Base-by-base conservation (phyloP, 441 rosid species). In the Capsella rubella region DNA sequence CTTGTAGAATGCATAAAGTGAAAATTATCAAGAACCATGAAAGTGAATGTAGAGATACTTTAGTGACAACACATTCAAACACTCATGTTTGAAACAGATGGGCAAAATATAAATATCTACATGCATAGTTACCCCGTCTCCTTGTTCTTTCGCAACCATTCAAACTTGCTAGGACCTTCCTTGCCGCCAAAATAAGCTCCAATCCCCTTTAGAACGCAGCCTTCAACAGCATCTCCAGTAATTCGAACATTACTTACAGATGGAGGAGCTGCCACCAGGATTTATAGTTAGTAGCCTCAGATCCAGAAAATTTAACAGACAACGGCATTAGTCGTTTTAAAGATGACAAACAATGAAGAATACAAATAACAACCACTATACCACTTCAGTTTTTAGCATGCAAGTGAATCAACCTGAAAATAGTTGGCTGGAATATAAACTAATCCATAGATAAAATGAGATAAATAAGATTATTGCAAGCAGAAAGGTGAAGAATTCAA, bases 111-210 rank as follows among this genome's bases (percentile, higher is more conserved):
- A 58, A 10, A 61, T 18, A 69, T 50, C 64, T 56, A 18, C 45
- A 64, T 54, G 47, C 37, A 54, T 53, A 52, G 29, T 61, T 80
- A 91, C 99, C 99, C 90, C 13, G 84, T 86, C 79, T 91, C 92
- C 74, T 78, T 86, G 78, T 82, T 85, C 83, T 93, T 90, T 25
- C 91, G 86, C 72, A 91, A 82, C 99, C 97, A 96, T 58, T 96
- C 87, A 76, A 91, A 96, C 88, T 89, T 93, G 93, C 97, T 96
- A 10, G 99, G 98, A 74, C 99, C 98, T 79, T 96, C 99, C 86
- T 81, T 84, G 74, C 99, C 99, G 58, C 99, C 99, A 84, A 93
- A 96, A 88, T 96, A 96, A 75, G 89, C 83, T 52, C 97, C 99
- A 74, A 75, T 85, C 64, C 98, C 98, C 83, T 87, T 93, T 60